Base-by-base conservation (phyloP, 768 basidiomycete species). In the Psilocybe sp. region DNA sequence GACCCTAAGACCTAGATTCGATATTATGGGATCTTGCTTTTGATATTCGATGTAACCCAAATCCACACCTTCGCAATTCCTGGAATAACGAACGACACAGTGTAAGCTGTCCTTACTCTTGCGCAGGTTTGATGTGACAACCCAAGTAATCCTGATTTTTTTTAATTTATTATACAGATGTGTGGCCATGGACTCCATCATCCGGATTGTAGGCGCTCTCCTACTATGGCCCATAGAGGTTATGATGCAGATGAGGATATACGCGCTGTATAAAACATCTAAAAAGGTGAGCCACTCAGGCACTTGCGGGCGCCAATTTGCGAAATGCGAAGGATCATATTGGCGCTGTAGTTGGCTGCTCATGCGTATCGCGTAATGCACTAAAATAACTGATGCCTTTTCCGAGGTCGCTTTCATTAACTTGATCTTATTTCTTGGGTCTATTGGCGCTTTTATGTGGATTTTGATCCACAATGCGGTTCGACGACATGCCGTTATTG, bases 201-300 rank as follows among this genome's bases (percentile, higher is more conserved):
- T 67, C 36, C 69, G 75, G 1, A 55, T 74, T 7, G 67, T 69
- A 9, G 74, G 76, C 5, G 74, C 71, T 1, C 62, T 76, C 32
- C 70, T 65, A 34, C 56, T 78, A 8, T 77, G 76, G 75, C 66
- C 72, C n/a, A 66, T 78, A n/a, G 74, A 78, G 55, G 74, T 78
- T 15, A 60, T 76, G 51, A 73, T 78, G 71, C 74, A 75, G 54
- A 55, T 78, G 15, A 63, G 74, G 9, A 62, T 77, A 39, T 75
- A 76, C 51, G 75, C 74, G 0, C 51, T 78, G 7, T 78, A 65
- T 45, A 55, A 59, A 20, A 67, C 70, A 40, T 74, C 71, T 4
- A 64, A 62, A 49, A 66, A 61, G 54, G 74, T 53, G 33, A 15
- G 46, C 23, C 23, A 28, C 23, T 28, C 23, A 28, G 3, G 23